These are phyloP conservation scores for Sarocladiaceae sp. DNA, from an alignment of 2,329 filamentous ascomycete genomes.

Conservation along the genomic window DNA sequence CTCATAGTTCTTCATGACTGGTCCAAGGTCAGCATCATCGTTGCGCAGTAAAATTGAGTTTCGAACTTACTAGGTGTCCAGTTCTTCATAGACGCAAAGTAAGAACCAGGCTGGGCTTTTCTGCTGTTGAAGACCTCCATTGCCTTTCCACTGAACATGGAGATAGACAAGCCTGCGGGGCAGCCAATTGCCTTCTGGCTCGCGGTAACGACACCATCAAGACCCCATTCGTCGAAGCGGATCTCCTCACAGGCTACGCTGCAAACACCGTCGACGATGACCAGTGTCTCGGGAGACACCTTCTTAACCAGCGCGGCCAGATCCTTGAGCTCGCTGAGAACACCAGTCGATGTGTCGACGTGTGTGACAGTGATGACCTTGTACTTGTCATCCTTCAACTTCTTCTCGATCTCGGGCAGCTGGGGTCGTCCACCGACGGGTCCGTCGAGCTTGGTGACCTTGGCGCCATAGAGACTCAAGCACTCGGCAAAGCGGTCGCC, in stretches of 20 bases:
- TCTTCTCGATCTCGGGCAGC: constrained; percentile 81
- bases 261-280: constrained; percentile 95
- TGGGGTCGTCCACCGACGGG: constrained; percentile 85
- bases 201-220: constrained; percentile 91
- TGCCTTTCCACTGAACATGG: constrained; percentile 87
- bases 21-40: background rate
- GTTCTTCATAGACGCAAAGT: constrained; percentile 96
- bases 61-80: constrained; percentile 78
- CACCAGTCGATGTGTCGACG: constrained; percentile 95
- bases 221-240: constrained; percentile 88
- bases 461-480: constrained; percentile 84
- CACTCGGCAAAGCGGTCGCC: constrained; percentile 92
- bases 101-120: constrained; percentile 77
- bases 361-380: constrained; percentile 94
- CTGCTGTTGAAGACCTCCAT: constrained; percentile 76
- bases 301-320: constrained; percentile 78
- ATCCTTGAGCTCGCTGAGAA: constrained; percentile 84
- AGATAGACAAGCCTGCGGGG: constrained; percentile 88
- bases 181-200: constrained; percentile 96
- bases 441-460: constrained; percentile 84
- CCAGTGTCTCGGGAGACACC: constrained; percentile 84
- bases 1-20: constrained; percentile 98
- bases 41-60: background rate
- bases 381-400: constrained; percentile 85
- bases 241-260: constrained; percentile 96